Percentiles rank a stretch among this genome's conserved stretches.
Evolutionary conservation across 805 yeast species (phyloP).

Genomic region (Komagataella ulmi): DNA sequence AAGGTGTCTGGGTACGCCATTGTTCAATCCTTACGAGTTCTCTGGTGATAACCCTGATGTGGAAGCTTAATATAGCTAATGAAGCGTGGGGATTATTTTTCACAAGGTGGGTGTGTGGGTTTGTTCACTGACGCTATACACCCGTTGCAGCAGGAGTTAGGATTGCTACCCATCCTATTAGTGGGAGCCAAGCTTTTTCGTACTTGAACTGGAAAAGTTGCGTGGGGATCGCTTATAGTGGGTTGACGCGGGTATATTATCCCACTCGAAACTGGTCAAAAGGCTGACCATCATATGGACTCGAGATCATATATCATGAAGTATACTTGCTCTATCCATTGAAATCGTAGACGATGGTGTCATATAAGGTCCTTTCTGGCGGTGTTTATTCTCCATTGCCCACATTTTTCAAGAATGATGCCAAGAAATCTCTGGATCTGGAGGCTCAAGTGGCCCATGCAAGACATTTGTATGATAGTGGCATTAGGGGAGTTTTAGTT

Average conservation of each 20-base stretch:
- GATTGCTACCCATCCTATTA: too few species aligned
- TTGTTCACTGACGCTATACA: too few species aligned
- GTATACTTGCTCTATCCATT: not conserved
- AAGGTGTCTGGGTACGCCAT: conserved; percentile 23
- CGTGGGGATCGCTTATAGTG: not conserved
- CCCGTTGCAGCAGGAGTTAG: not conserved
- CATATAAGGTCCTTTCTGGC: conserved; percentile 3
- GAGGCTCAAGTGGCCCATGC: conserved; percentile 30
- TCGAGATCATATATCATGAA: not conserved
- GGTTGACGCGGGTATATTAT: not conserved
- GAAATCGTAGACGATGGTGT: not conserved
- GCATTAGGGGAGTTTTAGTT: conserved; percentile 33
- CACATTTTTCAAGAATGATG: conserved; percentile 35
- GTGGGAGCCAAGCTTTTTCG: too few species aligned
- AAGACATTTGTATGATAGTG: conserved; percentile 24
- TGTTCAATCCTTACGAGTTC: not conserved
- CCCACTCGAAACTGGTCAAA: not conserved
- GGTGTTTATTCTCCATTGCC: conserved; percentile 42
- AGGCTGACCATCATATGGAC: not conserved
- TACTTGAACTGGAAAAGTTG: not conserved
- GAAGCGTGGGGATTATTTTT: not conserved
- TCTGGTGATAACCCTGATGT: not conserved
- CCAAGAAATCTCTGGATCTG: conserved; percentile 25
- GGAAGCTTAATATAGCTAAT: not conserved
- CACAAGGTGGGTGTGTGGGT: not conserved